Conservation (phyloP, 169 alveolate genomes). For the Neospora caninum region DNA sequence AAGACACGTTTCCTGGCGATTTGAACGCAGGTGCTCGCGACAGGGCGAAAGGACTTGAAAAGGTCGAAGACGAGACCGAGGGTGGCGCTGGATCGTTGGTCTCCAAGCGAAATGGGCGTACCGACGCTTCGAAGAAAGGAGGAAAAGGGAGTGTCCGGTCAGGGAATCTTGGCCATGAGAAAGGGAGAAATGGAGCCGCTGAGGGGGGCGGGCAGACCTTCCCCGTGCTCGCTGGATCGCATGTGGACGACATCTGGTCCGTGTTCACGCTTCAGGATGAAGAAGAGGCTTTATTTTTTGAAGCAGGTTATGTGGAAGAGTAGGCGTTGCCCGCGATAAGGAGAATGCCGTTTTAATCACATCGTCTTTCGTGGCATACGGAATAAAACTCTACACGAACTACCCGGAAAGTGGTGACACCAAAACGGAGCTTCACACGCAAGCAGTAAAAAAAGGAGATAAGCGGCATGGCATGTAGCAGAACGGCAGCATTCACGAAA, state of each 20-base stretch:
- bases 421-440: no score
- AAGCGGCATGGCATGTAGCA: no score
- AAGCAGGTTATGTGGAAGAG: slow-evolving; percentile 22
- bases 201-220: not conserved
- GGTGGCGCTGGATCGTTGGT: not conserved
- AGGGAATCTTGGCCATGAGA: not conserved
- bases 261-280: slow-evolving; percentile 30
- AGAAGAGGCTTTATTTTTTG: slow-evolving; percentile 6
- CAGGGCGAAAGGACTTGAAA: not conserved
- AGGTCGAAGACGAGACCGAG: not conserved
- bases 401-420: no score
- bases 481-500: no score
- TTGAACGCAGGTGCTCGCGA: not conserved
- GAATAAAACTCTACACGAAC: no score
- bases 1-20: not conserved
- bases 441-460: no score
- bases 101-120: not conserved
- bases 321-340: not conserved
- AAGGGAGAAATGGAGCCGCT: not conserved
- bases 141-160: not conserved
- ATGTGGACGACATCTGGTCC: not conserved
- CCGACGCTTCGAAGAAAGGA: not conserved
- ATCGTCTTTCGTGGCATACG: no score
- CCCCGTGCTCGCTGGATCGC: not conserved
- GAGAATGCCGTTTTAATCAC: no score